Base-by-base conservation (phyloP, 306 rosid species). In the Prinsepia uniflora region DNA sequence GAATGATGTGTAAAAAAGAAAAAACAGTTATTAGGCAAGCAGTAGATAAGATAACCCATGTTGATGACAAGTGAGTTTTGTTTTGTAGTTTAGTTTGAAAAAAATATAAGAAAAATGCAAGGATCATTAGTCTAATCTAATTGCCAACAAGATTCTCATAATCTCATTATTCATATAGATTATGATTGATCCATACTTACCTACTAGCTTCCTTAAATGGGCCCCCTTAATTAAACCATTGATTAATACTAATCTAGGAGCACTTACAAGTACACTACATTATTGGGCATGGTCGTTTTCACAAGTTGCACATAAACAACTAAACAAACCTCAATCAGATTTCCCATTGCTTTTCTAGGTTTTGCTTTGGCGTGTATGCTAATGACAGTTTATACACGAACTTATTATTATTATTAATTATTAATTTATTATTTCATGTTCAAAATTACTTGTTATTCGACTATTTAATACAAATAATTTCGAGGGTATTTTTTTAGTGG, bases 261-360 rank as follows among this genome's bases (percentile, higher is more conserved):
- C 47, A 75, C 70, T 66, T 44, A 45, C 67, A 74, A 63, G 40
- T 71, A 70, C 45, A 30, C 55, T 6, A 47, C 74, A n/a, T 50
- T 43, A 50, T 45, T 79, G 11, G 72, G 48, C 68, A 44, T 63
- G 64, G 75, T 79, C 76, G 48, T 34, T 79, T 57, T 79, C 72
- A 56, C 62, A 62, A 53, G 45, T 48, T 55, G 62, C 45, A 34
- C 63, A 22, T 30, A 54, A 63, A 55, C 39, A 66, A 30, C 2
- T 17, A 47, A 61, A 14, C n/a, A 45, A n/a, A 20, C 10, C 47
- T 45, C 36, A 45, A 45, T 63, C 11, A 30, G 65, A 70, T 62
- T 57, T 40, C 39, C 19, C 5, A 8, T 49, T 41, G 50, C 7
- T 18, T 17, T 70, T 70, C 2, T 8, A 13, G 17, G 34, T 72